Base-by-base conservation (phyloP, 2,329 filamentous ascomycete genomes). In the Bimuria novae-zelandiae region DNA sequence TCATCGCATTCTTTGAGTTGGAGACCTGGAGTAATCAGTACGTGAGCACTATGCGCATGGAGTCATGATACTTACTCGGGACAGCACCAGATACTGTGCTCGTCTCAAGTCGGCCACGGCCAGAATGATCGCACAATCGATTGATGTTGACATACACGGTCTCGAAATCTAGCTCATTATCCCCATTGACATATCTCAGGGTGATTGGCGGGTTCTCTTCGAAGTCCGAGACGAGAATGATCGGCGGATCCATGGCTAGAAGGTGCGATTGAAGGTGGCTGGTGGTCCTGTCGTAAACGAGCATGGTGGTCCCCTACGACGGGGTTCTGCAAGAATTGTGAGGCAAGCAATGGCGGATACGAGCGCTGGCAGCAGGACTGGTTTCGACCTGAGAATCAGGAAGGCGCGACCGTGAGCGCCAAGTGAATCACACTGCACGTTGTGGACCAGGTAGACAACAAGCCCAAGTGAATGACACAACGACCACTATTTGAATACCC, bases 131-230 rank as follows among this genome's bases (percentile, higher is more conserved):
- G 21, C 6, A 25, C 7, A 56, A 37, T 7, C 11, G 43, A 17
- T 61, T 63, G 27, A 64, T 58, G 11, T 43, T 49, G 1, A 12
- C 42, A 39, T 61, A 70, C 14, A 61, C 41, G 1, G 37, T 5
- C 7, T 53, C 16, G 23, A 67, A 43, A 27, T 64, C 53, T 22
- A 68, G 37, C 2, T 56, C 54, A 33, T 65, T 64, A n/a, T 52
- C 33, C 14, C 57, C 52, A 23, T 22, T 16, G 10, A 51, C 21
- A 33, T 67, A 67, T 10, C 45, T 36, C 2, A 44, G 27, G 2
- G 60, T 60, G 3, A 62, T 16, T n/a, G 50, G 40, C 2, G 57
- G 54, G 2, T 39, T 11, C 8, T 52, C 27, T 16, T 30, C 43
- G 40, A 32, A 48, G 32, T 68, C 59, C 10, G 54, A 41, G 32